Conservation (phyloP, 73 alveolate genomes). For the Tetrahymena malaccensis region DNA sequence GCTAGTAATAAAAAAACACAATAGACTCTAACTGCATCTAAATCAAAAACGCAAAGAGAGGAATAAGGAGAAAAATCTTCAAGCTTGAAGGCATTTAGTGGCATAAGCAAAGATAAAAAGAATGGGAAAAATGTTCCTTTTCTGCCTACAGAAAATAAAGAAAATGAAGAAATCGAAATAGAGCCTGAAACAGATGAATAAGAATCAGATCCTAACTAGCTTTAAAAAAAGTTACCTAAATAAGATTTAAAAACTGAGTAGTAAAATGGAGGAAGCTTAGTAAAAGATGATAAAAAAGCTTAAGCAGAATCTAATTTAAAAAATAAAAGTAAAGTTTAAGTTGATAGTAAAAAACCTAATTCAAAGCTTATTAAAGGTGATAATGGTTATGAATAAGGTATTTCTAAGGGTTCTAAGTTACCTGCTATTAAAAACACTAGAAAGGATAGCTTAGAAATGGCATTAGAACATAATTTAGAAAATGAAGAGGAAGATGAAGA, state of each 20-base stretch:
- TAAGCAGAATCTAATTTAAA: neutral
- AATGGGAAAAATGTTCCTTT: neutral
- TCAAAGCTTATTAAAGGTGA: neutral
- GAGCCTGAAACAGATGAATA: neutral
- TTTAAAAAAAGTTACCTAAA: neutral
- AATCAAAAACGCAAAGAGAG: neutral
- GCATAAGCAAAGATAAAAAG: neutral
- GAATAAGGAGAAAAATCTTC: neutral
- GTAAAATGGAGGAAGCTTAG: neutral
- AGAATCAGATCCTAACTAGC: neutral
- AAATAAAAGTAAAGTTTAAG: neutral
- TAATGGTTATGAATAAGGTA: neutral
- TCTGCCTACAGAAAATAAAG: neutral
- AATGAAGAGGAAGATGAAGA: neutral
- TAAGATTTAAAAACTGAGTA: neutral
- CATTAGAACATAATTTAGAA: neutral
- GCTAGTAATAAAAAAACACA: neutral
- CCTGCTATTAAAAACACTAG: neutral
- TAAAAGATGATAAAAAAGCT: neutral
- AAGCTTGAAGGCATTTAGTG: neutral
- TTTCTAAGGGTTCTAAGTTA: neutral
- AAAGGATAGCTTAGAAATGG: neutral
- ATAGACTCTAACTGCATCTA: neutral
- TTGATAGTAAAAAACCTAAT: neutral
- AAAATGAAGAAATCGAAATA: neutral